phyloP scores from a whole-genome alignment of 2,329 filamentous ascomycete species.

The Leptographium flavum region DNA sequence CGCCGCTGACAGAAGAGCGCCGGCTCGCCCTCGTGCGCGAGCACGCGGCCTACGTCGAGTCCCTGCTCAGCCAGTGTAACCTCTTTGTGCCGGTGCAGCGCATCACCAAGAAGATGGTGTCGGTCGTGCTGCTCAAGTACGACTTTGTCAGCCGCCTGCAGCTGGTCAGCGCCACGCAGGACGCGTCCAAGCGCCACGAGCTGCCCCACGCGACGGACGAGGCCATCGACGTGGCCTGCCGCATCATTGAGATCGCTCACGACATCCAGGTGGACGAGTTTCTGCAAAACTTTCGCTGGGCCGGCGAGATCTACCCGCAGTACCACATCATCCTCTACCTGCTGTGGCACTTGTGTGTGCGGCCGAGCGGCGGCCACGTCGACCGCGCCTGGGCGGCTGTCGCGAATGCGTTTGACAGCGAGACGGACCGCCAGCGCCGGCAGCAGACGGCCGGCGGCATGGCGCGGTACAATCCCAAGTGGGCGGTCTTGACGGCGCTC shows the following conservation, averaged over 20 bases:
- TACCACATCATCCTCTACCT: constrained; percentile 28
- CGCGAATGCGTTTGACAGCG: constrained; percentile 10
- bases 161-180: constrained; percentile 2
- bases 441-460: not conserved
- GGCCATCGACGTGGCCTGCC: constrained; percentile 18
- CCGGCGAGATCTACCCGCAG: constrained; percentile 24
- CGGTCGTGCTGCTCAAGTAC: constrained; percentile 14
- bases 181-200: too few relatives aligned
- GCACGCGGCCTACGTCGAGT: constrained; percentile 28
- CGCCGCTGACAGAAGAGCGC: constrained; percentile 6
- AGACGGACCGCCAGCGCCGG: constrained; percentile 5
- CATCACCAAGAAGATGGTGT: constrained; percentile 11
- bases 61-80: constrained; percentile 32
- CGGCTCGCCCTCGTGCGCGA: constrained; percentile 4
- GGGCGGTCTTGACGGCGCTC: constrained; percentile 17
- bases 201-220: constrained; percentile 8
- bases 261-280: constrained; percentile 21
- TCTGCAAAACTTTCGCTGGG: constrained; percentile 23
- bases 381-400: constrained; percentile 20
- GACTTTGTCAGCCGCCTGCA: constrained; percentile 17
- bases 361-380: constrained; percentile 15
- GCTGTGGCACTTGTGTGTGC: constrained; percentile 27
- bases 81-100: constrained; percentile 29
- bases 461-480: constrained; percentile 14
- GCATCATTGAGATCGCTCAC: constrained; percentile 19